Base-by-base conservation (phyloP, 768 basidiomycete species). In the Trametes sanguinea region DNA sequence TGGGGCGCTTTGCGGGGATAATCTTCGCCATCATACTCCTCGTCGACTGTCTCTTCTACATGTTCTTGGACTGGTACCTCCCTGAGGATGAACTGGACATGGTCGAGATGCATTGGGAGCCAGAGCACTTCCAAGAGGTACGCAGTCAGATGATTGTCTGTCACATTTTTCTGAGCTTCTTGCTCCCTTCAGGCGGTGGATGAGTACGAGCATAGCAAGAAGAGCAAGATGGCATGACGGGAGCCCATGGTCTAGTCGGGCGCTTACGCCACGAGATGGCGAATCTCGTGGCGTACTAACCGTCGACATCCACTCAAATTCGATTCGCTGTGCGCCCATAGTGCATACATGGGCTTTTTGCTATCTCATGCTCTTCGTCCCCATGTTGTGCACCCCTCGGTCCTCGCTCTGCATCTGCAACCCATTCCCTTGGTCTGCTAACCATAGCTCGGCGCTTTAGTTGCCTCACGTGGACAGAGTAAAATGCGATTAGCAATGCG, bases 11-110 rank as follows among this genome's bases (percentile, higher is more conserved):
- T 48, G 92, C 87, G 8, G 97, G 97, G 0, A 85, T 85, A 2
- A 97, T 98, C 46, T 90, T 94, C 68, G 87, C 90, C 8, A 85
- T 89, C 65, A 98, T 98, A 43, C 76, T 97, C 44, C 79, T 95
- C 32, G 92, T 98, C 1, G 89, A 95, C 68, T 94, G 93, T 70
- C 73, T 96, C 7, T 96, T 97, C 74, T 94, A 93, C 72, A 69
- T 86, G 66, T 77, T 92, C 51, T 78, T 99, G 3, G 94, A 97
- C 68, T 91, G 85, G 87, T 87, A 86, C 79, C 82, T 86, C 71
- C 96, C 96, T 0, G 77, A 88, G 48, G 84, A 88, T 22, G 79
- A 86, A 58, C 76, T 97, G 54, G 92, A 96, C 72, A 86, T 83
- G 65, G 94, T 93, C 0, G 75, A 80, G 30, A 77, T 77, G 57